Conservation (phyloP, 352 stramenopile genomes). For the Phytophthora boehmeriae region DNA sequence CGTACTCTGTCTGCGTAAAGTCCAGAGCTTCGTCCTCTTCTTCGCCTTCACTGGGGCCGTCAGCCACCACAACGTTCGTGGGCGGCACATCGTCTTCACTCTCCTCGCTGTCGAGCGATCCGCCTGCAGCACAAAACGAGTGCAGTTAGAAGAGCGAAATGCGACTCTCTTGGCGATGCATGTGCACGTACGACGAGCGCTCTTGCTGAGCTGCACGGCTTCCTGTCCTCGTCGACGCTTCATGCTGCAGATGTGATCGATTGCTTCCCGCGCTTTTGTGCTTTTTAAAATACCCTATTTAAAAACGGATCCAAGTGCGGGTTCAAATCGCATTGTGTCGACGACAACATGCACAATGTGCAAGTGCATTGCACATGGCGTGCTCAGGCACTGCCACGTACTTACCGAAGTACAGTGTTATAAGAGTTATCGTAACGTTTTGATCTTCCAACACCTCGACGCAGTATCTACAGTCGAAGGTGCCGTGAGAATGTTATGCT, state of each 20-base stretch:
- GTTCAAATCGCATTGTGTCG: too few relatives aligned
- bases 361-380: too few relatives aligned
- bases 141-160: neutral
- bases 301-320: too few relatives aligned
- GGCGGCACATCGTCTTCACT: conserved; percentile 34
- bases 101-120: conserved; percentile 37
- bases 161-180: neutral
- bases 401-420: too few relatives aligned
- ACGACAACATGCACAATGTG: neutral
- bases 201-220: conserved; percentile 34
- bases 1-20: conserved; percentile 85
- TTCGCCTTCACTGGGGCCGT: conserved; percentile 23
- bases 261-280: conserved; percentile 24
- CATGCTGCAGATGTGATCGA: conserved; percentile 21
- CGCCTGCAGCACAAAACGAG: conserved; percentile 16
- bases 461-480: neutral
- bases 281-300: too few relatives aligned
- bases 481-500: too few relatives aligned
- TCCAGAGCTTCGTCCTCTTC: conserved; percentile 65
- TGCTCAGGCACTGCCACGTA: too few relatives aligned
- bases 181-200: conserved; percentile 38
- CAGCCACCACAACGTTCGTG: conserved; percentile 33
- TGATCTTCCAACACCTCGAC: neutral
- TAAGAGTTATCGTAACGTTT: too few relatives aligned
- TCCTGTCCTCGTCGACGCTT: conserved; percentile 46